Base-by-base conservation (phyloP, 164 flowering plant genomes). In the Umbellularia californica region DNA sequence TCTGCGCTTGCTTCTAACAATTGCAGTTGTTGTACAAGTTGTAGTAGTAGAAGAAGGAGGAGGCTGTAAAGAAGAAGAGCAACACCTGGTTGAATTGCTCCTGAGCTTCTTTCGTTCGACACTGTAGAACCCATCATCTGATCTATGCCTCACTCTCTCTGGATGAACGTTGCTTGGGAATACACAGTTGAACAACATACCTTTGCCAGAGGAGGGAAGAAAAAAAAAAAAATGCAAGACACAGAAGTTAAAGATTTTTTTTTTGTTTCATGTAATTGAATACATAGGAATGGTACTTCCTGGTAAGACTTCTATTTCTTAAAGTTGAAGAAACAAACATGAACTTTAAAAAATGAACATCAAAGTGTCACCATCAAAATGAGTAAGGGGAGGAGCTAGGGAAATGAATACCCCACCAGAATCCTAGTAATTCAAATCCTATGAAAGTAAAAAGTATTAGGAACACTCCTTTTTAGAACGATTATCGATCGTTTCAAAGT, bases 151-250 rank as follows among this genome's bases (percentile, higher is more conserved):
- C 24, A 89, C 83, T 78, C 83, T 85, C n/a, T 86, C 79, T 60
- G 87, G 89, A 58, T 86, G 83, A 80, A 90, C 55, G 13, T 83
- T 84, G 7, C 85, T 87, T 4, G 95, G 95, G 63, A 90, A 90
- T 66, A 90, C 95, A 75, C 95, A 90, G 52, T 86, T 87, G 82
- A 92, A 90, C 70, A 90, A 41, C 14, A 87, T 75, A 78, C 95
- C 95, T 90, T 24, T 60, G n/a, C n/a, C 64, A 60, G 23, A 60
- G n/a, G 64, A 1, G 24, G n/a, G n/a, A n/a, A n/a, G n/a, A n/a
- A n/a, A 23, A 23, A 47, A 41, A 35, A 11, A 47, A 24, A 28
- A 10, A 6, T 19, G 6, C 17, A 12, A 58, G 23, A 30, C 13
- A 22, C 19, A 35, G 6, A 22, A 2, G 50, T n/a, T 60, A 60